Base-by-base conservation (phyloP, 2,329 filamentous ascomycete species). In the Talaromyces verruculosus region DNA sequence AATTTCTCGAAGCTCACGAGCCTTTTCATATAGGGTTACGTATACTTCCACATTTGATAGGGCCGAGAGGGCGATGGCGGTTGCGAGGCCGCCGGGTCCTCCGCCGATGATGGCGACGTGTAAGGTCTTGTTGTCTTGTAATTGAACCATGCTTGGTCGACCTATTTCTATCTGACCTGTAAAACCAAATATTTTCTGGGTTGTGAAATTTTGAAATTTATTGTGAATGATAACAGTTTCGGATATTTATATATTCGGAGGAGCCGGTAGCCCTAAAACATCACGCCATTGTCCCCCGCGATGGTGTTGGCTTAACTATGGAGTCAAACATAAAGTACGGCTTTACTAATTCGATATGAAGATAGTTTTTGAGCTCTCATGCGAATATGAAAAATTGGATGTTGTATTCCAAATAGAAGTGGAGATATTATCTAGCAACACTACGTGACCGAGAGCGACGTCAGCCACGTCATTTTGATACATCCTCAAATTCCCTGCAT, bases 31-130 rank as follows among this genome's bases (percentile, higher is more conserved):
- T 1, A 84, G 68, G 0, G 72, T 77, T 2, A 64, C 37, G 17
- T 80, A 70, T 5, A 57, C 51, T 19, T 80, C 70, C 8, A 84
- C 72, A 43, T 81, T 77, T 0, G 79, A 76, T 1, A 82, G 69
- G 45, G 75, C 69, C 0, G 77, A 79, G 0, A 84, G 71, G 1
- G 80, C 80, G 59, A 84, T 83, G 3, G 81, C 82, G 1, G 80
- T 76, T 7, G 75, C 80, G 0, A 84, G 70, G 8, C 79, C 76
- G 4, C 75, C 77, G 0, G 77, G 77, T 13, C 78, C 77, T 5
- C 72, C 77, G 30, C 80, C 80, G 30, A 81, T 71, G 30, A 82
- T 79, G 3, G 79, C 80, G 2, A 79, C 45, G n/a, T 41, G 53
- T 11, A 67, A 30, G 75, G 71, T 58, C 51, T 61, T 41, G 15